Evolutionary conservation across 495 filamentous ascomycete genomes (phyloP).

Genomic region (Talaromyces borbonicus): DNA sequence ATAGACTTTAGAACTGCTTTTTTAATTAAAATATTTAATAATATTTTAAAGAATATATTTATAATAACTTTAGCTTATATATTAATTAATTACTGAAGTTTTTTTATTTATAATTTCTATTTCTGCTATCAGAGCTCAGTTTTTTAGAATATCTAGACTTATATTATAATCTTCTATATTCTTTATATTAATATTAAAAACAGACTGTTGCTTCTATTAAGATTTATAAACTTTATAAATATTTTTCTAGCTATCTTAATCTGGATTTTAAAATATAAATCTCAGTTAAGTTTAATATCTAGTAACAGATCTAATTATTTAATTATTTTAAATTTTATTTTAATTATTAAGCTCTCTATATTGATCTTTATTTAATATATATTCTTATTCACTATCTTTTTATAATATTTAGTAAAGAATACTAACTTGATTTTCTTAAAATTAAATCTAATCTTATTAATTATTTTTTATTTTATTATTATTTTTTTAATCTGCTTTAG

Average conservation of each 20-base stretch:
- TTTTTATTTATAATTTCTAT: conserved; percentile 4
- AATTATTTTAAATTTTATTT: conserved; percentile 1
- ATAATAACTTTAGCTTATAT: conserved; percentile 8
- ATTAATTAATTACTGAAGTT: conserved; percentile 7
- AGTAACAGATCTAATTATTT: not conserved
- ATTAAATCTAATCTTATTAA: not conserved
- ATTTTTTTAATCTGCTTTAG: not conserved
- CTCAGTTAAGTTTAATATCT: too few species aligned
- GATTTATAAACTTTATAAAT: not conserved
- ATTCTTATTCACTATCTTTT: not conserved
- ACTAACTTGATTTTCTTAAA: not conserved
- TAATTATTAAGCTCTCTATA: not conserved
- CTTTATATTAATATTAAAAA: not conserved
- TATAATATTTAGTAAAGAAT: not conserved
- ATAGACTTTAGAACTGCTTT: not conserved
- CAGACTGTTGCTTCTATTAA: not conserved
- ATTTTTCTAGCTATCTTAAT: not conserved
- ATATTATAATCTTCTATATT: not conserved
- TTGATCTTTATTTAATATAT: conserved; percentile 6
- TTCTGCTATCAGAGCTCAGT: conserved; percentile 1
- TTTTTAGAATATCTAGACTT: not conserved
- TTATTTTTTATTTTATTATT: too few species aligned
- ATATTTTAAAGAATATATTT: conserved; percentile 5
- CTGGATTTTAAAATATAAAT: not conserved
- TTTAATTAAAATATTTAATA: conserved; percentile 1